These are phyloP conservation scores for Gentiana macrophylla DNA, from an alignment of 257 asterid genomes.

Conservation along the genomic window DNA sequence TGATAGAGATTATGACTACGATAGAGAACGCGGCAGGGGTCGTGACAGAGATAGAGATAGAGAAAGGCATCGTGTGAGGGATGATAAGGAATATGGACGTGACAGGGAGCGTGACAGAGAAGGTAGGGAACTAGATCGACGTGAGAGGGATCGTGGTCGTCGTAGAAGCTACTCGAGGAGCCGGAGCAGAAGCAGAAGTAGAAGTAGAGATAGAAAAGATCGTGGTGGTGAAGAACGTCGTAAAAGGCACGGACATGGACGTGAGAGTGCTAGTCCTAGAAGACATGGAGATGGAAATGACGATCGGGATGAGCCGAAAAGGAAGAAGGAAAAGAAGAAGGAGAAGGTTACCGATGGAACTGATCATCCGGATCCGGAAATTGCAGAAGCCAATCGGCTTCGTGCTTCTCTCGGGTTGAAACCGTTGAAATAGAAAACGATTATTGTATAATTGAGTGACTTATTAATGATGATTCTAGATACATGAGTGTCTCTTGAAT, in stretches of 20 bases:
- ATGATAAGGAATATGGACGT: constrained; percentile 63
- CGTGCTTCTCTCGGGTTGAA: constrained; percentile 81
- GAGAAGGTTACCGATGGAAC: constrained; percentile 77
- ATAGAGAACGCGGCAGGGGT: constrained; percentile 50
- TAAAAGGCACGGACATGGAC: constrained; percentile 44
- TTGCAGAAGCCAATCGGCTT: constrained; percentile 75
- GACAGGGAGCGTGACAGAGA: constrained; percentile 60
- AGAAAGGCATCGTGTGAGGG: constrained; percentile 73
- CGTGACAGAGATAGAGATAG: constrained; percentile 36
- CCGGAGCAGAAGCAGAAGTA: constrained; percentile 50
- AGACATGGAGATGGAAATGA: constrained; percentile 38
- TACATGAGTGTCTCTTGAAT: background rate
- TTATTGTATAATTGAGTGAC: background rate
- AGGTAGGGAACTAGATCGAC: constrained; percentile 56
- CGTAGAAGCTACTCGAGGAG: constrained; percentile 77
- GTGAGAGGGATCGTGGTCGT: constrained; percentile 68
- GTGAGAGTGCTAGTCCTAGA: constrained; percentile 61
- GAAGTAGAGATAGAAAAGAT: constrained; percentile 59
- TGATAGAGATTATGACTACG: constrained; percentile 51
- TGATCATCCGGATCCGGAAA: constrained; percentile 98
- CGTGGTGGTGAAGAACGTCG: constrained; percentile 70
- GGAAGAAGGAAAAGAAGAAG: constrained; percentile 71
- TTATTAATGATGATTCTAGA: background rate
- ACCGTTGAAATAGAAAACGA: constrained; percentile 43
- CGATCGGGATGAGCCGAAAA: constrained; percentile 46